Base-by-base conservation (phyloP, 371 early-diverging fungal species). In the Lichtheimia ramosa region DNA sequence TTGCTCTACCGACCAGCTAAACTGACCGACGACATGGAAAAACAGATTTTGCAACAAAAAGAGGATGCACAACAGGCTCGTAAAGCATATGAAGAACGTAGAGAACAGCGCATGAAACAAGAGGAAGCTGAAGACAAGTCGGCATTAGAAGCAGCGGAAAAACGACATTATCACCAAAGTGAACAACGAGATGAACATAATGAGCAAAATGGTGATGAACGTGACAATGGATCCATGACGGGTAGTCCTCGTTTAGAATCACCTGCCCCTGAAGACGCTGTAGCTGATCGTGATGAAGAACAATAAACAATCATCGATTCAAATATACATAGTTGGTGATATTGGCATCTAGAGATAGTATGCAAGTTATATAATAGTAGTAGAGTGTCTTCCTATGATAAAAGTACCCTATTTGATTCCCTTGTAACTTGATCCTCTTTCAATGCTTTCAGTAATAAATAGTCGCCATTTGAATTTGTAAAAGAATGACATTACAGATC, bases 1-100 rank as follows among this genome's bases (percentile, higher is more conserved):
- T 59, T 86, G n/a, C 80, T 71, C 51, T 86, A 76, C 54, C 64
- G 77, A 46, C 86, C 86, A 16, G 69, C 69, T 8, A 75, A 71
- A 48, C 58, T 81, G 24, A 75, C 77, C 23, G 67, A 72, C 1
- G 58, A 60, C 8, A 62, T 69, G 53, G 21, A 43, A 42, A 51
- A 68, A 23, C 64, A 56, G 20, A 64, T 68, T 56, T 61, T 61
- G 2, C 21, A 63, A 18, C 70, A 75, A 60, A 68, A 64, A 39
- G 56, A 69, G 20, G 48, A 52, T 15, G 64, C 64, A 51, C 52
- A 58, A 14, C 24, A 63, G 43, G 68, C 58, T 48, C 56, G 63
- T 14, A 61, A 64, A 42, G 16, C 48, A 12, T 73, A 68, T 56
- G 70, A 74, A 57, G 54, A 51, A 28, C 59, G 62, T 23, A 53